phyloP scores from a whole-genome alignment of 768 basidiomycete species.

The Candolleomyces aberdarensis region DNA sequence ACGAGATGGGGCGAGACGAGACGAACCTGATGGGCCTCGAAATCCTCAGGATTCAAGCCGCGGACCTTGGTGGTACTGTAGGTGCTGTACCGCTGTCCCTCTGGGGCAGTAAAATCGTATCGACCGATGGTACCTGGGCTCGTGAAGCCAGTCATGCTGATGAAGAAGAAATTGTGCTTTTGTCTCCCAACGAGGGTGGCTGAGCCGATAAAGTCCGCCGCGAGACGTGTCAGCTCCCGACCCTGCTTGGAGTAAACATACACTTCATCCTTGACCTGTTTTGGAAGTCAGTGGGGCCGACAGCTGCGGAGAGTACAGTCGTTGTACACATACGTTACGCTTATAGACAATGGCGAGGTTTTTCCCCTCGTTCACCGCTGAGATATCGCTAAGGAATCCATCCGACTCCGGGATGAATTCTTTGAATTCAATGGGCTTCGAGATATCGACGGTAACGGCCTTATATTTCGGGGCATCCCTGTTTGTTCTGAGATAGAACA shows the following conservation, averaged over 20 bases:
- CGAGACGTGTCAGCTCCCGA: conserved; percentile 50
- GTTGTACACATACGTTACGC: conserved; percentile 52
- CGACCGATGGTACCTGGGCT: conserved; percentile 64
- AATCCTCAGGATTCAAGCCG: conserved; percentile 65
- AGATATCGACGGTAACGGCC: conserved; percentile 61
- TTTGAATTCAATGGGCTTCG: conserved; percentile 43
- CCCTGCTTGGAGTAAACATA: conserved; percentile 66
- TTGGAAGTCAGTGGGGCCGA: not conserved
- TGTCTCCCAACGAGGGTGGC: conserved; percentile 50
- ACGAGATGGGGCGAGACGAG: not conserved
- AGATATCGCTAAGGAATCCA: conserved; percentile 52
- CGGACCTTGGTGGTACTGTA: conserved; percentile 56
- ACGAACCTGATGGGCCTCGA: conserved; percentile 59
- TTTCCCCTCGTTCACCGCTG: conserved; percentile 44
- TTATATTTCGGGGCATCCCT: conserved; percentile 63
- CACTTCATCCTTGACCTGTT: conserved; percentile 74
- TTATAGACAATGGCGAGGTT: conserved; percentile 64
- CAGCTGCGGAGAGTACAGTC: not conserved
- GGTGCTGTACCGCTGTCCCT: conserved; percentile 48
- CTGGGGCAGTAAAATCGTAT: conserved; percentile 61
- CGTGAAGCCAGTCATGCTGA: conserved; percentile 64
- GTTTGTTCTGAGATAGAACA: conserved; percentile 66
- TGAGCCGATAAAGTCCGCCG: conserved; percentile 65
- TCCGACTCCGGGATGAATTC: conserved; percentile 70
- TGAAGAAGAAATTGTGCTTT: conserved; percentile 59